Evolutionary conservation across 108 stramenopile species (phyloP).

Genomic region (Stephanodiscus minutulus): DNA sequence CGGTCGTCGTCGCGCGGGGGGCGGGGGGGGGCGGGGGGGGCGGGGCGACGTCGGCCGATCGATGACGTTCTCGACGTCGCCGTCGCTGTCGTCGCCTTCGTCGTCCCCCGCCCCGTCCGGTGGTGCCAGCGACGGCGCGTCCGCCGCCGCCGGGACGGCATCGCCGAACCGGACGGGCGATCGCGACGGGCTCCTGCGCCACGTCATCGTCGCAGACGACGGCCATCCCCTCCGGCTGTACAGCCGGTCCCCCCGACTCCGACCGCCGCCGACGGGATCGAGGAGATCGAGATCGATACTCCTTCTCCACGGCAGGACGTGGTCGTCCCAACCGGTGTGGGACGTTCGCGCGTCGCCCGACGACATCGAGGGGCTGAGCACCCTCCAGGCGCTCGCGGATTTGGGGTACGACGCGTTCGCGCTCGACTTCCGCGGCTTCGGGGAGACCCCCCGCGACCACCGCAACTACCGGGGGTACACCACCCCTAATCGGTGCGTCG

Average conservation of each 20-base stretch:
- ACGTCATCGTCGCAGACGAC: slow-evolving; percentile 32
- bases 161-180: slow-evolving; percentile 36
- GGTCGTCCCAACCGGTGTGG: slow-evolving; percentile 87
- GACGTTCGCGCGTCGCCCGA: slow-evolving; percentile 52
- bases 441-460: slow-evolving; percentile 79
- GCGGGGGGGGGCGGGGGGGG: too few species aligned
- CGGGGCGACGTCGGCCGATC: too few species aligned
- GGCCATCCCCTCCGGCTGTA: slow-evolving; percentile 31
- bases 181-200: slow-evolving; percentile 34
- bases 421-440: slow-evolving; percentile 91
- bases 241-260: slow-evolving; percentile 30
- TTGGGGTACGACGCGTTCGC: slow-evolving; percentile 66
- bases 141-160: neutral
- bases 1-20: too few species aligned
- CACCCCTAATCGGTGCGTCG: slow-evolving; percentile 73
- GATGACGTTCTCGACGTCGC: too few species aligned
- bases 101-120: too few species aligned
- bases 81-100: too few species aligned
- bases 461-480: too few species aligned
- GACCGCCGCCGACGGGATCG: neutral
- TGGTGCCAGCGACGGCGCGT: too few species aligned
- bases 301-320: slow-evolving; percentile 85
- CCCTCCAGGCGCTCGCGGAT: slow-evolving; percentile 66
- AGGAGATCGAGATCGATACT: slow-evolving; percentile 68
- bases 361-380: slow-evolving; percentile 34